Percentiles rank a stretch among this genome's conserved stretches.
phyloP scores from a whole-genome alignment of 805 yeast species.

The Yarrowia bubula region DNA sequence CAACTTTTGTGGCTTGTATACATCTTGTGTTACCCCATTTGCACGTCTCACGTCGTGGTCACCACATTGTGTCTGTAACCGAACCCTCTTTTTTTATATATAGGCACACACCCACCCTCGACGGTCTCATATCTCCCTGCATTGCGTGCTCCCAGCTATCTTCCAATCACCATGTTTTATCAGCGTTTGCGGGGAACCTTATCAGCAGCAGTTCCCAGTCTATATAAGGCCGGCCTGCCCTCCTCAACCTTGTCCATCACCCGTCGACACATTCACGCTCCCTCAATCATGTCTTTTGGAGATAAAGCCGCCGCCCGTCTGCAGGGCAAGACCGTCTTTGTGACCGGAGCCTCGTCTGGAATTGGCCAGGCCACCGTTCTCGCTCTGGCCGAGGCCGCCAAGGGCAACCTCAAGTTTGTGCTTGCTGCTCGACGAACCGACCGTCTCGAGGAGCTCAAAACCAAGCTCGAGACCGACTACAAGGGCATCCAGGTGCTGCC shows the following conservation, averaged over 20 bases:
- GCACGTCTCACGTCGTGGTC: too few species aligned
- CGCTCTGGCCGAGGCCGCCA: conserved; percentile 75
- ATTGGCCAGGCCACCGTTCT: conserved; percentile 90
- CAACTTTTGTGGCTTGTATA: too few species aligned
- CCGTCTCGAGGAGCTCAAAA: conserved; percentile 51
- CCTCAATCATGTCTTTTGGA: conserved; percentile 51
- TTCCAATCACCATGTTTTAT: conserved; percentile 24
- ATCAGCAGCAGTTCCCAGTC: not conserved
- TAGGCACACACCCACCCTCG: too few species aligned
- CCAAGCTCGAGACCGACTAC: conserved; percentile 48
- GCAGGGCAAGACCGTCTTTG: conserved; percentile 71
- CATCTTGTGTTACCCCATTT: too few species aligned
- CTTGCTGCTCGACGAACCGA: conserved; percentile 77
- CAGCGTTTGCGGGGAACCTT: conserved; percentile 25
- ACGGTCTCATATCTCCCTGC: not conserved
- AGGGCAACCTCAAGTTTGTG: conserved; percentile 67
- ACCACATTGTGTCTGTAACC: too few species aligned
- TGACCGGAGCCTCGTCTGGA: conserved; percentile 97
- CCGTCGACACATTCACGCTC: not conserved
- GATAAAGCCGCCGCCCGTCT: conserved; percentile 74
- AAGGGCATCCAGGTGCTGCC: conserved; percentile 49
- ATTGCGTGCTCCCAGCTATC: conserved; percentile 21
- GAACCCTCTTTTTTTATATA: too few species aligned
- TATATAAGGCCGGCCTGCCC: not conserved
- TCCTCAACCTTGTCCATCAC: not conserved